A percentile compares a stretch with the other conserved stretches of the same genome.
These are phyloP conservation scores for Fusarium sp. DNA, from an alignment of 2,329 filamentous ascomycete species.

Conservation along the genomic window DNA sequence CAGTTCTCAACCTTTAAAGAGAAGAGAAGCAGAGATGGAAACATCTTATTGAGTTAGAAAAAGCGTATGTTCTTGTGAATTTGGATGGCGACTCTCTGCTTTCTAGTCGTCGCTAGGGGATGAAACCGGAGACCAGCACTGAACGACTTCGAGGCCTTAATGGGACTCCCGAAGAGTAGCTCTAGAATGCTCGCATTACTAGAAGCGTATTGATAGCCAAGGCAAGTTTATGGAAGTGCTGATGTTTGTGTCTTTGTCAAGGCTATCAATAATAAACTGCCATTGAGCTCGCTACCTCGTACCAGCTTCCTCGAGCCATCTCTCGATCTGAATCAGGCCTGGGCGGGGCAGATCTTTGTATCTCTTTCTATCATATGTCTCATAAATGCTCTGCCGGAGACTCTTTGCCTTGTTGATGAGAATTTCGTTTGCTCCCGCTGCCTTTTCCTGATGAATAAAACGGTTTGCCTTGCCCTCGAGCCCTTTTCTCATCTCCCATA, in stretches of 20 bases:
- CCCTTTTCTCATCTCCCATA: slow-evolving; percentile 35
- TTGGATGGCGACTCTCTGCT: too few species aligned
- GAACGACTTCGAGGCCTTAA: background rate
- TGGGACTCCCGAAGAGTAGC: background rate
- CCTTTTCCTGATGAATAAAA: slow-evolving; percentile 26
- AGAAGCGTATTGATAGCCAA: background rate
- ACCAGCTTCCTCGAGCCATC: slow-evolving; percentile 42
- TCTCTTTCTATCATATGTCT: slow-evolving; percentile 44
- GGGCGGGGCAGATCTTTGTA: slow-evolving; percentile 43
- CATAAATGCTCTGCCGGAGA: slow-evolving; percentile 37
- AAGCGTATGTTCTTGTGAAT: too few species aligned
- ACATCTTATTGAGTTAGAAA: too few species aligned
- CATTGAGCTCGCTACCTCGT: background rate
- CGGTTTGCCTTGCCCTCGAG: slow-evolving; percentile 34
- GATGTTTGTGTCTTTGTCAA: background rate
- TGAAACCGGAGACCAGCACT: background rate
- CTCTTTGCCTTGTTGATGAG: slow-evolving; percentile 41
- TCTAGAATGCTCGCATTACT: background rate
- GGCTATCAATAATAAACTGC: background rate
- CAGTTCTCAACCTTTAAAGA: too few species aligned
- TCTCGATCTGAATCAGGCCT: slow-evolving; percentile 38
- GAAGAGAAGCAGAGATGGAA: too few species aligned
- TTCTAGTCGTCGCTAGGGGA: too few species aligned
- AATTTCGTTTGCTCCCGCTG: slow-evolving; percentile 27
- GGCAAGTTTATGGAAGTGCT: background rate